Conservation (phyloP, 352 stramenopile species). For the Phytophthora tubulina region DNA sequence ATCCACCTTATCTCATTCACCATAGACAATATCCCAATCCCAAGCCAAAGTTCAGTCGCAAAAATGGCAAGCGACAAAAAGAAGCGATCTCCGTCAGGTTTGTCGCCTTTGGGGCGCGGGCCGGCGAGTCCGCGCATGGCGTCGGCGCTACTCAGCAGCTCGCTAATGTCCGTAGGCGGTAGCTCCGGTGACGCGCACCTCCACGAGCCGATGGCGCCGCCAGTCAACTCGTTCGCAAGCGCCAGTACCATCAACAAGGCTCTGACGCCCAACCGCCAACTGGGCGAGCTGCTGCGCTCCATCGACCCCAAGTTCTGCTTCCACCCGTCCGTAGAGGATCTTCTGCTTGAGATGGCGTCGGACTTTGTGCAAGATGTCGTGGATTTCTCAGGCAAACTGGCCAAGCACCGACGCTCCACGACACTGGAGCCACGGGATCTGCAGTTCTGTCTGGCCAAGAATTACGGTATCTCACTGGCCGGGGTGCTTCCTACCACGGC, state of each 20-base stretch:
- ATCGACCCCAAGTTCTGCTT: constrained; percentile 82
- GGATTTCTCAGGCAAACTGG: constrained; percentile 65
- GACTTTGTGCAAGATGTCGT: constrained; percentile 86
- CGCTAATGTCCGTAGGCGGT: constrained; percentile 16
- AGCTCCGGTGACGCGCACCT: constrained; percentile 6
- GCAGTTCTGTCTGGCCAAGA: constrained; percentile 87
- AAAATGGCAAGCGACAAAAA: constrained; percentile 47
- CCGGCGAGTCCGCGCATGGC: constrained; percentile 20
- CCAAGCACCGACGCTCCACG: constrained; percentile 83
- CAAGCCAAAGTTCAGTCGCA: constrained; percentile 6
- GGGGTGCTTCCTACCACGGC: constrained; percentile 53
- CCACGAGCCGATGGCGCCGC: constrained; percentile 41
- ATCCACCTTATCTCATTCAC: no score
- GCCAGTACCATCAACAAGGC: constrained; percentile 57
- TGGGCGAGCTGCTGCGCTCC: constrained; percentile 71
- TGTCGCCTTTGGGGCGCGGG: constrained; percentile 18
- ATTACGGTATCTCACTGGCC: constrained; percentile 85
- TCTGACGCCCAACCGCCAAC: constrained; percentile 74
- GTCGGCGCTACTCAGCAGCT: constrained; percentile 25
- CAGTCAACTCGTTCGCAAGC: constrained; percentile 52
- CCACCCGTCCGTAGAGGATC: constrained; percentile 82
- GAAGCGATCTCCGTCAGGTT: constrained; percentile 19
- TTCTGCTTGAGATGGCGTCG: constrained; percentile 84
- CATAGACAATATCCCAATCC: neutral
- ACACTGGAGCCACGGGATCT: constrained; percentile 78